Percentiles rank a stretch among this genome's conserved stretches.
phyloP scores from a whole-genome alignment of 2,329 filamentous ascomycete species.

The Aciculosporium take region DNA sequence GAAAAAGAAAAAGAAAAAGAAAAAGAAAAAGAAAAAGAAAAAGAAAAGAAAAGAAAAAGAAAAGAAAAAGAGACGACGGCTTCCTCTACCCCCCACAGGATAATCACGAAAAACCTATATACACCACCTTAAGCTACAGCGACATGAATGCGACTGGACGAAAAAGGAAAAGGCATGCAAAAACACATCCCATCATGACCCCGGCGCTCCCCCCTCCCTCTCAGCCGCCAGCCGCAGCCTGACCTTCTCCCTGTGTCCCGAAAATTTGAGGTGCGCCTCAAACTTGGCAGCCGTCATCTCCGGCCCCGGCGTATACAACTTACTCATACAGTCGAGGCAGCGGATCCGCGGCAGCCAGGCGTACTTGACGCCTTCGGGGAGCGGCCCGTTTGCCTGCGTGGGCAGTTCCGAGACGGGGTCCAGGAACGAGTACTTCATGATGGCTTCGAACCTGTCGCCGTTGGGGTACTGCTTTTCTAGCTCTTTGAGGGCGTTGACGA shows the following conservation, averaged over 20 bases:
- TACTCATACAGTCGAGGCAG: constrained; percentile 84
- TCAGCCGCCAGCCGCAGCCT: constrained; percentile 17
- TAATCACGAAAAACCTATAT: not conserved
- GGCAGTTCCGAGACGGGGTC: constrained; percentile 56
- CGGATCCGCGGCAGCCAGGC: constrained; percentile 81
- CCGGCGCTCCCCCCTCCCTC: constrained; percentile 7
- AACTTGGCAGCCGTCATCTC: constrained; percentile 80
- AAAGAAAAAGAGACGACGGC: too few species aligned
- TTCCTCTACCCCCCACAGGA: constrained; percentile 1
- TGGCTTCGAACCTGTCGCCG: constrained; percentile 66
- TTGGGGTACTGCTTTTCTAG: constrained; percentile 60
- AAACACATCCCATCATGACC: not conserved
- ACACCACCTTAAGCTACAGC: not conserved
- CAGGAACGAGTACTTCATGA: constrained; percentile 81
- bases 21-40: not conserved
- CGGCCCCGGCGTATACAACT: constrained; percentile 82
- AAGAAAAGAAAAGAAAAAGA: not conserved
- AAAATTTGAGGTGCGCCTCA: constrained; percentile 80
- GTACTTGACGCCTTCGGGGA: constrained; percentile 53
- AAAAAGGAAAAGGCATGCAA: not conserved
- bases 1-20: not conserved
- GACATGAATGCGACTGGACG: not conserved
- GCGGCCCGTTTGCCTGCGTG: constrained; percentile 38
- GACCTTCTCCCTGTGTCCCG: constrained; percentile 61
- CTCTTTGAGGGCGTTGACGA: constrained; percentile 55